phyloP scores from a whole-genome alignment of 1,139 yeast species.

The Geotrichum fermentans region DNA sequence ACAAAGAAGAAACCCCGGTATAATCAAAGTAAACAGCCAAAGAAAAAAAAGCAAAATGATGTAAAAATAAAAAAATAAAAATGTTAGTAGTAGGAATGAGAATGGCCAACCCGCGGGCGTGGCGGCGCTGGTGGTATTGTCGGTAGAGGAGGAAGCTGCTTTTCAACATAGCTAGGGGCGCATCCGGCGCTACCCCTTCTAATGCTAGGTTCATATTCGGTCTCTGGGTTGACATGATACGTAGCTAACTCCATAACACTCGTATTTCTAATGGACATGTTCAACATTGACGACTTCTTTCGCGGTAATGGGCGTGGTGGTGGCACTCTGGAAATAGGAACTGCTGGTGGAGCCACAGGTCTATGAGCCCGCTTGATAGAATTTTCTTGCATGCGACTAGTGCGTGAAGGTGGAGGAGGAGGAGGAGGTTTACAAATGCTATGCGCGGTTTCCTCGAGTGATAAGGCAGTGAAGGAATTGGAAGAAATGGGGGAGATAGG shows the following conservation, averaged over 20 bases:
- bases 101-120: constrained; percentile 8
- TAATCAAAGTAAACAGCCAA: constrained; percentile 7
- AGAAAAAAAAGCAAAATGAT: constrained; percentile 1
- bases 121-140: constrained; percentile 7
- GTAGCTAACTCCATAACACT: constrained; percentile 16
- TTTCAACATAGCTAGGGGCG: not conserved
- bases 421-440: constrained; percentile 7
- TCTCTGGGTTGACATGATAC: not conserved
- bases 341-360: constrained; percentile 4
- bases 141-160: constrained; percentile 3
- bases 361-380: not conserved
- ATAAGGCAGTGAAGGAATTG: not conserved
- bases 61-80: not conserved
- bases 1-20: constrained; percentile 1
- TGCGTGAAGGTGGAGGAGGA: constrained; percentile 13
- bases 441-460: not conserved
- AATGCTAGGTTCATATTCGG: not conserved
- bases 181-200: not conserved
- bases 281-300: constrained; percentile 6
- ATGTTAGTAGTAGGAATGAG: not conserved
- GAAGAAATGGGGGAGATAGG: constrained; percentile 14
- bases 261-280: constrained; percentile 15
- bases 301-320: constrained; percentile 18
- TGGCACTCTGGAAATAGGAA: constrained; percentile 4
- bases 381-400: not conserved